Evolutionary conservation across 108 stramenopile species (phyloP).

Genomic region (Poteriospumella lacustris): DNA sequence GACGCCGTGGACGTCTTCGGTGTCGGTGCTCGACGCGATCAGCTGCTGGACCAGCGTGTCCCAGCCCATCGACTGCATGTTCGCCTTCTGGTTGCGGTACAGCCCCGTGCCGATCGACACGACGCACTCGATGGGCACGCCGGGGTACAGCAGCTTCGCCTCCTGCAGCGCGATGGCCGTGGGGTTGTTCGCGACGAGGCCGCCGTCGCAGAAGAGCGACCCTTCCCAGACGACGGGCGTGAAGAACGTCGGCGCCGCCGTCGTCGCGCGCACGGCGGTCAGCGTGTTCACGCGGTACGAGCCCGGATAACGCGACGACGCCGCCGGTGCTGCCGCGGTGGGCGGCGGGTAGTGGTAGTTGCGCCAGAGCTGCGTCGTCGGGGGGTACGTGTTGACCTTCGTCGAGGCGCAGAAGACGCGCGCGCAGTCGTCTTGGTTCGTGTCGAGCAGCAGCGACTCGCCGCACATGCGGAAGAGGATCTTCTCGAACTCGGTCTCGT

Average conservation of each 20-base stretch:
- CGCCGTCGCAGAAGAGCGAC: constrained; percentile 45
- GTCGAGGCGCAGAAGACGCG: neutral
- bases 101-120: constrained; percentile 50
- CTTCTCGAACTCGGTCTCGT: constrained; percentile 29
- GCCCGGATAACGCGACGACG: constrained; percentile 32
- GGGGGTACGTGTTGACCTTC: constrained; percentile 35
- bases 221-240: constrained; percentile 44
- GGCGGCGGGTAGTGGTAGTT: constrained; percentile 44
- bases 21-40: constrained; percentile 44
- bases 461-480: neutral
- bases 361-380: constrained; percentile 39
- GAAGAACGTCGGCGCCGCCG: constrained; percentile 54
- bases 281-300: constrained; percentile 42
- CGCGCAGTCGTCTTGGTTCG: neutral
- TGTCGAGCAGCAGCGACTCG: neutral
- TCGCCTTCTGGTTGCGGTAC: constrained; percentile 37
- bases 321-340: no score
- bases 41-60: constrained; percentile 37
- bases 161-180: constrained; percentile 49
- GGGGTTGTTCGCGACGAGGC: constrained; percentile 51
- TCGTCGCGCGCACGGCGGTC: constrained; percentile 46
- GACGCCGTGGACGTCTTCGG: constrained; percentile 43
- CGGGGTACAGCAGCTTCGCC: constrained; percentile 39
- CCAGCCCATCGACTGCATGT: constrained; percentile 41
- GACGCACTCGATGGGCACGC: constrained; percentile 39